phyloP scores from a whole-genome alignment of 2,329 filamentous ascomycete species.

The Seiridium cupressi region DNA sequence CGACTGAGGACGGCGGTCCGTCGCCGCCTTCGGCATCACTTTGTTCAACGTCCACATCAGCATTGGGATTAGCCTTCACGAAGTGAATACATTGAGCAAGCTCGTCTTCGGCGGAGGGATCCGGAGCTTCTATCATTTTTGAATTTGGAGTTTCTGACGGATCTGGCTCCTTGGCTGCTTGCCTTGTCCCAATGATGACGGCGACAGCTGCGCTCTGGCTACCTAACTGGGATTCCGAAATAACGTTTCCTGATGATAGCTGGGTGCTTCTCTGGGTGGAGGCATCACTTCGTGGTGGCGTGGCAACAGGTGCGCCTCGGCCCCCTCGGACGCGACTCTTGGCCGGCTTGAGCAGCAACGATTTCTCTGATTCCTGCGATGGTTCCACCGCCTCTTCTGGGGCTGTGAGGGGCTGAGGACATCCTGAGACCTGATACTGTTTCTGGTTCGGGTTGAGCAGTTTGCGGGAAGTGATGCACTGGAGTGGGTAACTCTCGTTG shows the following conservation, averaged over 20 bases:
- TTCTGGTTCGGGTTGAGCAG: slow-evolving; percentile 58
- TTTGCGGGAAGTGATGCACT: slow-evolving; percentile 60
- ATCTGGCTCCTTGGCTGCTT: background rate
- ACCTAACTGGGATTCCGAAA: background rate
- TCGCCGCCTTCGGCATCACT: slow-evolving; percentile 33
- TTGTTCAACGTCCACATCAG: slow-evolving; percentile 47
- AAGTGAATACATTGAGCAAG: slow-evolving; percentile 65
- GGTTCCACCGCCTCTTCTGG: slow-evolving; percentile 10
- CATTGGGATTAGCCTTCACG: slow-evolving; percentile 56
- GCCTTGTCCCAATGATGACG: background rate
- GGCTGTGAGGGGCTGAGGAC: slow-evolving; percentile 25
- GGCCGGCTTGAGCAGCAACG: slow-evolving; percentile 48
- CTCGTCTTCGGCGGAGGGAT: slow-evolving; percentile 41
- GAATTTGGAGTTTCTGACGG: background rate
- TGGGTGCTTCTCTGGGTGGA: slow-evolving; percentile 19
- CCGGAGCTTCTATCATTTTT: background rate
- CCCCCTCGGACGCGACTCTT: slow-evolving; percentile 35
- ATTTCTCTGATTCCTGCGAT: slow-evolving; percentile 25
- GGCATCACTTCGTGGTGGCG: slow-evolving; percentile 34
- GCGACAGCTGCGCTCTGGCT: background rate
- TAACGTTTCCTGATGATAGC: background rate
- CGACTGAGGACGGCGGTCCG: background rate
- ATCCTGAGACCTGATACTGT: slow-evolving; percentile 59
- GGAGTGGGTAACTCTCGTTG: slow-evolving; percentile 66
- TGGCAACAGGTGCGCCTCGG: slow-evolving; percentile 34